These are phyloP conservation scores for Ordospora pajunii DNA, from an alignment of 371 early-diverging fungal genomes.

Conservation along the genomic window DNA sequence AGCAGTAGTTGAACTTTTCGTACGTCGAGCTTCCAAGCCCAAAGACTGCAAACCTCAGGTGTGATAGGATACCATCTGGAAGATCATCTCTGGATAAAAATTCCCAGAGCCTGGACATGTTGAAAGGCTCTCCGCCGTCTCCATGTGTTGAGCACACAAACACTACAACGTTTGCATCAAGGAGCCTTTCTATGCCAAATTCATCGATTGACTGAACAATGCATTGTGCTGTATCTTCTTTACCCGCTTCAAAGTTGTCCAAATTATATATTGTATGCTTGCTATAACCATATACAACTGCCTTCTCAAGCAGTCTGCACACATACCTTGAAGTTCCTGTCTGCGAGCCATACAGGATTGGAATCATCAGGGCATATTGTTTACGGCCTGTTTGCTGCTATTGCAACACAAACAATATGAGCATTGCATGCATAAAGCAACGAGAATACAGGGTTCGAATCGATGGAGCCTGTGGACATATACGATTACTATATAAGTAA, in stretches of 20 bases:
- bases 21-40: conserved; percentile 60
- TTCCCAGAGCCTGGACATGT: conserved; percentile 49
- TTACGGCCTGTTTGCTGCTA: too few species aligned
- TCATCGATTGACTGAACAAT: conserved; percentile 11
- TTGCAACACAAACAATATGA: background rate
- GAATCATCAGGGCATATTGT: conserved; percentile 21
- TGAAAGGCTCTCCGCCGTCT: conserved; percentile 56
- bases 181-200: conserved; percentile 21
- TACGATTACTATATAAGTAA: background rate
- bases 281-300: conserved; percentile 13
- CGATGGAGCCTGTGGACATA: background rate
- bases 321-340: conserved; percentile 46
- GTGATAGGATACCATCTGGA: conserved; percentile 15
- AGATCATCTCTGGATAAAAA: conserved; percentile 32
- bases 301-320: conserved; percentile 31
- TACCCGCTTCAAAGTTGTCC: background rate
- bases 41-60: conserved; percentile 54
- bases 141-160: conserved; percentile 60
- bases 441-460: background rate
- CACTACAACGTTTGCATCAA: conserved; percentile 33
- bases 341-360: conserved; percentile 56
- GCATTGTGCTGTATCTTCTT: background rate
- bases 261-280: background rate
- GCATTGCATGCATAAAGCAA: background rate
- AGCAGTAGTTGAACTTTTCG: conserved; percentile 73